Conservation (phyloP, 2,329 filamentous ascomycete species). For the Fusarium brevicatenulatum region DNA sequence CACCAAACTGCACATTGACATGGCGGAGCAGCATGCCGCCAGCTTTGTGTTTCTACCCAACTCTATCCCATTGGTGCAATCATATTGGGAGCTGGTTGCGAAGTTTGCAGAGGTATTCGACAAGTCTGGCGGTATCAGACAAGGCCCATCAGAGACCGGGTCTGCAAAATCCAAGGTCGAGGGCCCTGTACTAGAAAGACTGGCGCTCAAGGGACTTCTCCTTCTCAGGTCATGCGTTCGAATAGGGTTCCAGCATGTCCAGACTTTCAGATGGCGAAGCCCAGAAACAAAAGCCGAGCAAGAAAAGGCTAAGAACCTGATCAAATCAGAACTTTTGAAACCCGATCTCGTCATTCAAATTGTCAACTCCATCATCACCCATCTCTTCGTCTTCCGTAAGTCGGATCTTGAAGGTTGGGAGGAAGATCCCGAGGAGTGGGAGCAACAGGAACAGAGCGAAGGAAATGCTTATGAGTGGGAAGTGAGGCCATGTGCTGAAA, state of each 20-base stretch:
- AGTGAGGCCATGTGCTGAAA: slow-evolving; percentile 91
- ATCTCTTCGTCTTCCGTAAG: slow-evolving; percentile 87
- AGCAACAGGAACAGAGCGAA: slow-evolving; percentile 85
- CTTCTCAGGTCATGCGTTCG: slow-evolving; percentile 84
- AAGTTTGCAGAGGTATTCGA: slow-evolving; percentile 80
- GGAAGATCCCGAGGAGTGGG: slow-evolving; percentile 95
- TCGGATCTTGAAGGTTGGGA: slow-evolving; percentile 92
- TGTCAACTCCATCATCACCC: slow-evolving; percentile 84
- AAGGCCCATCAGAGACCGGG: slow-evolving; percentile 51
- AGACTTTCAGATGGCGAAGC: slow-evolving; percentile 85
- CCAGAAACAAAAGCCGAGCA: slow-evolving; percentile 81
- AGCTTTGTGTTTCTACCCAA: slow-evolving; percentile 86
- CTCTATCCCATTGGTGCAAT: slow-evolving; percentile 78
- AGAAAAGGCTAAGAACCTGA: slow-evolving; percentile 70
- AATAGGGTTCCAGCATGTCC: slow-evolving; percentile 82
- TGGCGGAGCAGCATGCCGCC: slow-evolving; percentile 81
- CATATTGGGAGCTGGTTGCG: slow-evolving; percentile 86
- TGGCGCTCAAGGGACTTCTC: slow-evolving; percentile 84
- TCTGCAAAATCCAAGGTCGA: slow-evolving; percentile 63
- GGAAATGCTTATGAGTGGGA: slow-evolving; percentile 92
- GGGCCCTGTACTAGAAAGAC: slow-evolving; percentile 76
- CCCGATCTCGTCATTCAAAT: slow-evolving; percentile 81
- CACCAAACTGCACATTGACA: slow-evolving; percentile 88
- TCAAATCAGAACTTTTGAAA: slow-evolving; percentile 80
- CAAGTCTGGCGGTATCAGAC: slow-evolving; percentile 66